Conservation (phyloP, 2,329 filamentous ascomycete genomes). For the Dactylellina cionopaga region DNA sequence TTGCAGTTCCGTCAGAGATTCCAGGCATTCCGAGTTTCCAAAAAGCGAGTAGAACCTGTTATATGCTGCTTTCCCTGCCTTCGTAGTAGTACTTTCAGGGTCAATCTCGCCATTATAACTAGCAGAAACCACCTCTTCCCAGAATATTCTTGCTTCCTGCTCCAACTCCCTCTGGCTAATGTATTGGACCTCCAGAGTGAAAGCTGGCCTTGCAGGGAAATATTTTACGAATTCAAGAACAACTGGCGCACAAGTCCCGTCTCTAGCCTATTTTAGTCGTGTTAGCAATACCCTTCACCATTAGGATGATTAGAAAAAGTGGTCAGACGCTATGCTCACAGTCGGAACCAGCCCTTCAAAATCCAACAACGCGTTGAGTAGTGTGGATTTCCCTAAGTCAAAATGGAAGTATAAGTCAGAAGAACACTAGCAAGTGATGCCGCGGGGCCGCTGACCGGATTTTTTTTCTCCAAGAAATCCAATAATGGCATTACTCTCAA, state of each 20-base stretch:
- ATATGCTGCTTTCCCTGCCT: slow-evolving; percentile 7
- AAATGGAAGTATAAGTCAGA: too few species aligned
- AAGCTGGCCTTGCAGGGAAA: not conserved
- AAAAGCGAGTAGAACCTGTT: slow-evolving; percentile 19
- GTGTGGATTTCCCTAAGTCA: slow-evolving; percentile 28
- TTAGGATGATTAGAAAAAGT: not conserved
- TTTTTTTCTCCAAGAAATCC: slow-evolving; percentile 23
- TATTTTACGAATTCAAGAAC: slow-evolving; percentile 22
- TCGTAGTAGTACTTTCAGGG: not conserved
- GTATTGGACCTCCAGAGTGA: slow-evolving; percentile 8
- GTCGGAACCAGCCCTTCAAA: slow-evolving; percentile 14
- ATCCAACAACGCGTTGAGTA: slow-evolving; percentile 29
- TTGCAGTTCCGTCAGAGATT: not conserved
- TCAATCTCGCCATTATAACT: not conserved
- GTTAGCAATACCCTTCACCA: not conserved
- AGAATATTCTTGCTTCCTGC: slow-evolving; percentile 13
- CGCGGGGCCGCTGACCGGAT: slow-evolving; percentile 4
- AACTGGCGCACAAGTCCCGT: slow-evolving; percentile 3
- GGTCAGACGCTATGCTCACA: not conserved
- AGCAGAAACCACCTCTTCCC: not conserved
- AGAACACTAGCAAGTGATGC: not conserved
- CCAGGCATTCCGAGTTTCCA: not conserved
- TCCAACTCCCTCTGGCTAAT: slow-evolving; percentile 3
- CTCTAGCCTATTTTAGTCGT: not conserved
- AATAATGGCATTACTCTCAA: slow-evolving; percentile 14